phyloP scores from a whole-genome alignment of 2,329 filamentous ascomycete genomes.

The Hymenoscyphus linearis region DNA sequence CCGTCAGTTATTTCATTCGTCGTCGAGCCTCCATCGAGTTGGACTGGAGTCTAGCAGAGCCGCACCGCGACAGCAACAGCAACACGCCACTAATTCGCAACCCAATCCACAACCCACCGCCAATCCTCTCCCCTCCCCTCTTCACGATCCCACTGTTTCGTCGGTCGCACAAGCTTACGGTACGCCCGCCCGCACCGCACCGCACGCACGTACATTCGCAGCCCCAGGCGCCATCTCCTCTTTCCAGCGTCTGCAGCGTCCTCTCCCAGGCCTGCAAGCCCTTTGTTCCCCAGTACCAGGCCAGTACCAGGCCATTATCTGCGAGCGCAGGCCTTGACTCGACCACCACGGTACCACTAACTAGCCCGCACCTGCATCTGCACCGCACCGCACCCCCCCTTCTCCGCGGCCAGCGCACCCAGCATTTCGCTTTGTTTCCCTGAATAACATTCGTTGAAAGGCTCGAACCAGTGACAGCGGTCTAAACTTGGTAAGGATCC shows the following conservation, averaged over 20 bases:
- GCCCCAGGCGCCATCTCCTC: not conserved
- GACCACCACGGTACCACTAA: no score
- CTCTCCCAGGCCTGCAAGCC: no score
- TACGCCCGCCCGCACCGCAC: no score
- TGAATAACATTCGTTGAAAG: not conserved
- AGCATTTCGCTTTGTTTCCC: not conserved
- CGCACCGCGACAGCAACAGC: not conserved
- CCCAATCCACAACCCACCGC: not conserved
- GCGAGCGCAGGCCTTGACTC: no score
- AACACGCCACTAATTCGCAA: not conserved
- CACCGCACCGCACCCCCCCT: not conserved
- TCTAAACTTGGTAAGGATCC: not conserved
- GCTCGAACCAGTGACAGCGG: not conserved
- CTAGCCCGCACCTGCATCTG: not conserved
- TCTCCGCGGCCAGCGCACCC: not conserved
- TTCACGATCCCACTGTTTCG: not conserved
- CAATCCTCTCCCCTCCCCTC: not conserved
- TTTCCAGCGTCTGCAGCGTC: not conserved
- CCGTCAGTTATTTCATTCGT: not conserved
- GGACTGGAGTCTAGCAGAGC: not conserved
- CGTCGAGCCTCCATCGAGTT: not conserved
- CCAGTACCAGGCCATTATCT: not conserved
- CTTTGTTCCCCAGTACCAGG: not conserved
- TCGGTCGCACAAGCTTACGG: not conserved
- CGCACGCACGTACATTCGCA: not conserved